These are phyloP conservation scores for Serendipita sp. DNA, from an alignment of 1,284 basidiomycete species.

Conservation along the genomic window DNA sequence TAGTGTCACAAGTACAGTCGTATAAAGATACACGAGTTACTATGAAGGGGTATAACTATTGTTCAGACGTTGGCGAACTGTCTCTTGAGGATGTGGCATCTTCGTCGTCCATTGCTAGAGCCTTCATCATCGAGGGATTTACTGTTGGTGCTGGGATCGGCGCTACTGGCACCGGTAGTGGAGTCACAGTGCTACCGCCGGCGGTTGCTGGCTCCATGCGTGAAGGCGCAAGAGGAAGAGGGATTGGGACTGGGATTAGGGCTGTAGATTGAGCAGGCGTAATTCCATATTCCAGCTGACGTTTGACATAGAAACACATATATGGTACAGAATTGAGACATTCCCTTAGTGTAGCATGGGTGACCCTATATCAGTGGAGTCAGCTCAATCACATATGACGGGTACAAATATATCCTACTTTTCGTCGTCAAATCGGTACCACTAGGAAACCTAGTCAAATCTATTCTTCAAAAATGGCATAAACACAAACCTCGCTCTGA, in stretches of 20 bases:
- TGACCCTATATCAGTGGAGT: slow-evolving; percentile 36
- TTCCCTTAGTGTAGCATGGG: slow-evolving; percentile 46
- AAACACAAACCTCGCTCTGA: slow-evolving; percentile 49
- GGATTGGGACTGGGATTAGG: background rate
- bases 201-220: background rate
- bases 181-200: background rate
- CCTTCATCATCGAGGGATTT: background rate
- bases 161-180: background rate
- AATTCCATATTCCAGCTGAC: slow-evolving; percentile 56
- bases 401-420: slow-evolving; percentile 35
- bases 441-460: slow-evolving; percentile 33
- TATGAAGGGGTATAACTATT: background rate
- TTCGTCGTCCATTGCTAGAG: background rate
- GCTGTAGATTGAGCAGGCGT: background rate
- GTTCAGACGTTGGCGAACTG: background rate
- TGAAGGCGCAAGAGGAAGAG: background rate
- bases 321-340: slow-evolving; percentile 65
- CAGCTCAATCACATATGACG: background rate
- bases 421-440: slow-evolving; percentile 93
- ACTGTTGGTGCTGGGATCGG: background rate
- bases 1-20: background rate
- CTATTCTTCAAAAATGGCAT: slow-evolving; percentile 14
- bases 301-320: slow-evolving; percentile 88
- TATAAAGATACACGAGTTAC: background rate
- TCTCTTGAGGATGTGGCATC: no score